A percentile compares a stretch with the other conserved stretches of the same genome.
Conservation (phyloP, 306 rosid species). For the Ormosia semicastrata region DNA sequence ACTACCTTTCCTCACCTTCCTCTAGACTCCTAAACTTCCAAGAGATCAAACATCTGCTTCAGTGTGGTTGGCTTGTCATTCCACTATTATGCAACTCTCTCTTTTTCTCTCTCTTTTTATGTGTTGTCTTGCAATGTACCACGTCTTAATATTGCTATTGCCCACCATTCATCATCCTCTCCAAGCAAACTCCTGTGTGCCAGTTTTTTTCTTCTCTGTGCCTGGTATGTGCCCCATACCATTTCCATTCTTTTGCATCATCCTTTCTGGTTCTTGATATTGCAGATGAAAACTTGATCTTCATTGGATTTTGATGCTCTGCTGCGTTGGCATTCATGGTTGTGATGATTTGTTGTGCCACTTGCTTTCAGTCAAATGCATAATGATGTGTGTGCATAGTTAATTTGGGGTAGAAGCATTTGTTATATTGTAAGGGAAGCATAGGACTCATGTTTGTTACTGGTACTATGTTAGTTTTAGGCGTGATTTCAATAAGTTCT, state of each 20-base stretch:
- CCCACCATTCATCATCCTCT: constrained; percentile 28
- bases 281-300: neutral
- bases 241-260: constrained; percentile 11
- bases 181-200: constrained; percentile 8
- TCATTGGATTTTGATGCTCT: neutral
- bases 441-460: constrained; percentile 9
- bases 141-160: constrained; percentile 41
- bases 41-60: constrained; percentile 62
- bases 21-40: constrained; percentile 44
- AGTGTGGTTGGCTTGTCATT: constrained; percentile 53
- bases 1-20: constrained; percentile 36
- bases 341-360: constrained; percentile 11
- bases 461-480: neutral
- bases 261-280: neutral
- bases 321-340: constrained; percentile 1
- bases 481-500: neutral
- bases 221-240: constrained; percentile 27
- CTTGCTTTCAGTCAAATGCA: neutral
- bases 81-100: constrained; percentile 14
- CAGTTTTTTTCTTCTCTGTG: constrained; percentile 18
- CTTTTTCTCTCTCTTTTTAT: constrained; percentile 19
- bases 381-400: neutral
- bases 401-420: neutral
- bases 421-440: neutral
- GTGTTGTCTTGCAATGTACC: constrained; percentile 40